Percentiles rank a stretch among this genome's conserved stretches.
These are phyloP conservation scores for Euryodendron excelsum DNA, from an alignment of 148 eudicot genomes.

Conservation along the genomic window DNA sequence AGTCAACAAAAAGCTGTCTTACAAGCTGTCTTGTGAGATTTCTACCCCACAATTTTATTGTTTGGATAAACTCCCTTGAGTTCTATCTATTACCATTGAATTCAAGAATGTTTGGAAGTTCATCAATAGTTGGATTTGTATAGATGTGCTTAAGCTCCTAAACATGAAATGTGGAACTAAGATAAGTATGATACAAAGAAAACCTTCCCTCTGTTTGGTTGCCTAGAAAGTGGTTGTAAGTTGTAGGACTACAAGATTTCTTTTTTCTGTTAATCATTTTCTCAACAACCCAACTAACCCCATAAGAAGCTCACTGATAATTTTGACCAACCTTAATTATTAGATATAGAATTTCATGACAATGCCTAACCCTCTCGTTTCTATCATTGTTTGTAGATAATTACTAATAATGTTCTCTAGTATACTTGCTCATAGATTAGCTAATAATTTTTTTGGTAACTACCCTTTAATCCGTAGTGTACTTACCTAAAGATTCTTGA, in stretches of 20 bases:
- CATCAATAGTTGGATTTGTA: too few species aligned
- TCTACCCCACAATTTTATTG: background rate
- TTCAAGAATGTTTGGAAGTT: too few species aligned
- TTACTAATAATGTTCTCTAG: background rate
- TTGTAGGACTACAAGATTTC: background rate
- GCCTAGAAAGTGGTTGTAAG: slow-evolving; percentile 12
- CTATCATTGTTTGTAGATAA: background rate
- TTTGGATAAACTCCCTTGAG: background rate
- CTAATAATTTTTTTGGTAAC: background rate
- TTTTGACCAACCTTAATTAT: background rate
- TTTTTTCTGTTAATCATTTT: background rate
- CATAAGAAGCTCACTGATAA: background rate
- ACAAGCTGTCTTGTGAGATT: background rate
- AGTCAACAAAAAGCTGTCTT: background rate
- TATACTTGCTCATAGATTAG: background rate
- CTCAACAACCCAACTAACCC: slow-evolving; percentile 10
- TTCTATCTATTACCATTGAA: too few species aligned
- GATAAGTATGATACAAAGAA: too few species aligned
- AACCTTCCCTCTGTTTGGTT: slow-evolving; percentile 12
- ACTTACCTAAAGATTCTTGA: background rate
- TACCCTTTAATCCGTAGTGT: background rate
- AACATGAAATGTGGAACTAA: too few species aligned
- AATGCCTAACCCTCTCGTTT: background rate
- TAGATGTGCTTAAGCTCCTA: too few species aligned
- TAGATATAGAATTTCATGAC: too few species aligned